Percentiles rank a stretch among this genome's conserved stretches.
These are phyloP conservation scores for Tuctoria greenei DNA, from an alignment of 176 grass and related monocot species.

Conservation along the genomic window DNA sequence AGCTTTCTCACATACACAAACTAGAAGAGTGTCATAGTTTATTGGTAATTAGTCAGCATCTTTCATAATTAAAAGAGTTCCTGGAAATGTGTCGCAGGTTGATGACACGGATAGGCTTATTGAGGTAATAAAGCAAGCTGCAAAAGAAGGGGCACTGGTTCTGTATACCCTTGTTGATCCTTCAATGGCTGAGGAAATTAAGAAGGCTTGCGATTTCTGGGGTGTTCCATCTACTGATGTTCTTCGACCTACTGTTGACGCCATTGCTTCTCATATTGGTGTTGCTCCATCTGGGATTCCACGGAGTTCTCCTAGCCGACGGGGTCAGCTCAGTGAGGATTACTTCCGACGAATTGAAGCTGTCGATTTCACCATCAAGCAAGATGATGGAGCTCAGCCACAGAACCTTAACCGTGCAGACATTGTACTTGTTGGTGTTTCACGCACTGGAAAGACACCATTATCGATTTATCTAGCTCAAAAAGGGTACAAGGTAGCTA, in stretches of 20 bases:
- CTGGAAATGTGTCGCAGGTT: constrained; percentile 53
- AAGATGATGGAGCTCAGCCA: constrained; percentile 91
- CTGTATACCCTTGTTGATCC: constrained; percentile 95
- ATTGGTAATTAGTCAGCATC: constrained; percentile 2
- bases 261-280: constrained; percentile 86
- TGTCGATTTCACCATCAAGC: constrained; percentile 97
- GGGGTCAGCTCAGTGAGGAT: constrained; percentile 61
- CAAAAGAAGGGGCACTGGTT: constrained; percentile 78
- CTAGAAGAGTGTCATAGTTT: constrained; percentile 5
- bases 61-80: constrained; percentile 22
- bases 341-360: constrained; percentile 90
- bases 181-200: constrained; percentile 68
- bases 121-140: constrained; percentile 92
- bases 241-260: constrained; percentile 79
- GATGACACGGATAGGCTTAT: constrained; percentile 64
- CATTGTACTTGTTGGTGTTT: constrained; percentile 91
- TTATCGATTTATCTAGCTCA: constrained; percentile 93
- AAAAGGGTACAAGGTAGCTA: constrained; percentile 96
- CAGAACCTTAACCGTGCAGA: constrained; percentile 70
- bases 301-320: constrained; percentile 63
- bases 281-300: constrained; percentile 94
- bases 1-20: not conserved
- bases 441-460: constrained; percentile 92
- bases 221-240: constrained; percentile 69
- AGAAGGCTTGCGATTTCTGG: constrained; percentile 80